Percentiles rank a stretch among this genome's conserved stretches.
Conservation (phyloP, 306 rosid genomes). For the Vigna radiata region DNA sequence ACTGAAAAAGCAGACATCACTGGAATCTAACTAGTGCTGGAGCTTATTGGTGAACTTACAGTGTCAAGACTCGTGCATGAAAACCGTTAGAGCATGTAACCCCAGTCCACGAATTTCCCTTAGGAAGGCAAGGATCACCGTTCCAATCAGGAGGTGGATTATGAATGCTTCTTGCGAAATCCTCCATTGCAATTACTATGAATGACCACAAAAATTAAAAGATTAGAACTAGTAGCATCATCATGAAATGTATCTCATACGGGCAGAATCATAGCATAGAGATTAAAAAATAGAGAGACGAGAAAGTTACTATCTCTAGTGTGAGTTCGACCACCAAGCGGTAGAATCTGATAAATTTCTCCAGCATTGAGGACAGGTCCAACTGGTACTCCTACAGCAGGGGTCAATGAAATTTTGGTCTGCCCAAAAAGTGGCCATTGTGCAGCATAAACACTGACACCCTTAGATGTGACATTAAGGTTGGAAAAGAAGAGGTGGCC, state of each 20-base stretch:
- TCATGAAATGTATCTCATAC: constrained; percentile 19
- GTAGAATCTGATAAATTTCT: constrained; percentile 73
- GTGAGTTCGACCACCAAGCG: constrained; percentile 70
- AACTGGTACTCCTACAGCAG: constrained; percentile 50
- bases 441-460: constrained; percentile 66
- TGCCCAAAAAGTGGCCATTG: constrained; percentile 81
- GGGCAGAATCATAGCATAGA: background rate
- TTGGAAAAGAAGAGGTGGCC: constrained; percentile 57
- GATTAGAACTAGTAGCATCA: constrained; percentile 21
- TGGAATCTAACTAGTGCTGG: constrained; percentile 2
- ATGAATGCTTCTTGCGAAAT: constrained; percentile 59
- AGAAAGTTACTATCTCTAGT: constrained; percentile 67
- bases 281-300: background rate
- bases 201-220: constrained; percentile 39
- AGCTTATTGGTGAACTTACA: constrained; percentile 61
- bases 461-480: constrained; percentile 71
- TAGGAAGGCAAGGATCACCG: constrained; percentile 91
- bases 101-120: constrained; percentile 84
- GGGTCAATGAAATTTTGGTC: constrained; percentile 61
- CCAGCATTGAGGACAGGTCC: constrained; percentile 86
- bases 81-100: constrained; percentile 59
- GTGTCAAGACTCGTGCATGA: constrained; percentile 47
- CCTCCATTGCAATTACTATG: constrained; percentile 68
- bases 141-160: constrained; percentile 82
- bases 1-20: background rate